Percentiles rank a stretch among this genome's conserved stretches.
These are phyloP conservation scores for Rauvolfia tetraphylla DNA, from an alignment of 257 asterid genomes.

Conservation along the genomic window DNA sequence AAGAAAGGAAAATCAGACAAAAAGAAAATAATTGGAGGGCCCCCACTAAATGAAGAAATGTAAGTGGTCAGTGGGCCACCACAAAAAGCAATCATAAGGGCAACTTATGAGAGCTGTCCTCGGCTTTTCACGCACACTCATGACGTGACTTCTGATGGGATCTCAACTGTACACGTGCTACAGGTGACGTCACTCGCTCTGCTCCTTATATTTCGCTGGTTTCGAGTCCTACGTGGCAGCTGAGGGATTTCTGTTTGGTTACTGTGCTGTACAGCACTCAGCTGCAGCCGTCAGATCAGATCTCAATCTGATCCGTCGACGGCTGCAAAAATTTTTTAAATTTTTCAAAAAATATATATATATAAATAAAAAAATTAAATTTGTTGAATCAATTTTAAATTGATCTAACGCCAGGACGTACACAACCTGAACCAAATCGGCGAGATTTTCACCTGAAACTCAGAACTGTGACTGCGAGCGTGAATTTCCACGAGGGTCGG, in stretches of 20 bases:
- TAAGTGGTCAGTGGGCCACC: conserved; percentile 7
- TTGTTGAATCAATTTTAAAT: no score
- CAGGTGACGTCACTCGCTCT: neutral
- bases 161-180: conserved; percentile 11
- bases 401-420: no score
- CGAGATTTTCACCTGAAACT: neutral
- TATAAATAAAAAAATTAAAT: no score
- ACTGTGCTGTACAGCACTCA: no score
- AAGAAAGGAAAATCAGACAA: neutral
- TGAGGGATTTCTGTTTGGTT: no score
- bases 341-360: no score
- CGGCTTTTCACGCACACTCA: conserved; percentile 15
- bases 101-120: conserved; percentile 7
- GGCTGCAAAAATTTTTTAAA: no score
- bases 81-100: conserved; percentile 4
- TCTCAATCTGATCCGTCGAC: no score
- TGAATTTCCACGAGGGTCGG: neutral
- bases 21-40: neutral
- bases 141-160: conserved; percentile 17
- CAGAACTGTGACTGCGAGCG: neutral
- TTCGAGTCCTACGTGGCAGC: neutral
- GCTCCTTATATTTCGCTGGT: conserved; percentile 2
- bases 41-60: neutral
- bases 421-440: no score
- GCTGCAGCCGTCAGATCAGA: no score